Evolutionary conservation across 148 eudicot species (phyloP).

Genomic region (Cornus florida): DNA sequence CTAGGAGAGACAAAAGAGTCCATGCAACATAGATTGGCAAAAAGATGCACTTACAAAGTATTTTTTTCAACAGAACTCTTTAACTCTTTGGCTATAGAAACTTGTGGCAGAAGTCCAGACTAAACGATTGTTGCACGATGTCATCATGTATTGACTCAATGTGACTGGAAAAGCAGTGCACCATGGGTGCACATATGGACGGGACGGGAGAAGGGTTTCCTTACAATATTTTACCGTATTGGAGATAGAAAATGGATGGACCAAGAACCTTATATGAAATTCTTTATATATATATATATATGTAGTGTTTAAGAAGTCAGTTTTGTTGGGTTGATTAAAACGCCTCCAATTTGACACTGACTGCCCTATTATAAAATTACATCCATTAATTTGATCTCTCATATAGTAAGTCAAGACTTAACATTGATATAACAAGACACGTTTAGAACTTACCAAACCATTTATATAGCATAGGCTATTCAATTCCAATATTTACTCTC

Average conservation of each 20-base stretch:
- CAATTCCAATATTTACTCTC: background rate
- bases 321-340: background rate
- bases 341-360: too few relatives aligned
- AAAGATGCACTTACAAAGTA: too few relatives aligned
- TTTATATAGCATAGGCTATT: too few relatives aligned
- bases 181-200: background rate
- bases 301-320: background rate
- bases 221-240: background rate
- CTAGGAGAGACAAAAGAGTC: too few relatives aligned
- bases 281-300: too few relatives aligned
- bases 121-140: background rate
- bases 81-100: too few relatives aligned
- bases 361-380: too few relatives aligned
- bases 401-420: background rate
- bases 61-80: too few relatives aligned
- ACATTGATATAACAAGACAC: background rate
- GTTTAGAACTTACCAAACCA: background rate
- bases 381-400: background rate
- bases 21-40: too few relatives aligned
- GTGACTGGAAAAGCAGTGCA: background rate
- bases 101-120: background rate
- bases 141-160: background rate
- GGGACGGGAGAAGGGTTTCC: background rate
- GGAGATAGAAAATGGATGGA: background rate
- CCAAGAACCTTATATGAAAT: background rate